Conservation (phyloP, 2,329 filamentous ascomycete species). For the Dothistroma septosporum region DNA sequence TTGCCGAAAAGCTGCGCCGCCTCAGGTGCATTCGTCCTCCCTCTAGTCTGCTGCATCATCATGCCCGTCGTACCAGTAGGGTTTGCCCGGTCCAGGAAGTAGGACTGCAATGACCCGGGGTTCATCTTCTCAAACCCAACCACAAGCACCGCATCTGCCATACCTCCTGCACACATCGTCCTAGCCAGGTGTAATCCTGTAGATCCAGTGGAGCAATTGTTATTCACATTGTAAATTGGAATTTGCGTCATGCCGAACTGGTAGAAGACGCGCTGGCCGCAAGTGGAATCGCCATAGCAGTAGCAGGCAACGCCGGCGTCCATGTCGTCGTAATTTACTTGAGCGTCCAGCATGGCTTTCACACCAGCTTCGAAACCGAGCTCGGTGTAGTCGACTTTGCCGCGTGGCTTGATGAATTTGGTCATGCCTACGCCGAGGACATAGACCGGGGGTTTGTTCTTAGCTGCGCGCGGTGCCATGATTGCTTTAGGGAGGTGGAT, state of each 20-base stretch:
- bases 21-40: conserved; percentile 24
- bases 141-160: conserved; percentile 64
- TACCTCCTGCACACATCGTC: conserved; percentile 73
- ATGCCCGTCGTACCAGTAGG: conserved; percentile 67
- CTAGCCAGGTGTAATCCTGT: conserved; percentile 83
- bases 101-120: conserved; percentile 75
- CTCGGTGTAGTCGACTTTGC: conserved; percentile 90
- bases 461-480: conserved; percentile 26
- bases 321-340: conserved; percentile 94
- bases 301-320: conserved; percentile 93
- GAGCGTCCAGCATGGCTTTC: conserved; percentile 78
- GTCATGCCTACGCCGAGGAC: conserved; percentile 98
- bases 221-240: conserved; percentile 97
- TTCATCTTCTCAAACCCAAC: conserved; percentile 99
- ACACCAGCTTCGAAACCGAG: conserved; percentile 88
- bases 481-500: conserved; percentile 9
- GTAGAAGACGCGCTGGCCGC: conserved; percentile 94
- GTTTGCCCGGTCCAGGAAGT: conserved; percentile 80
- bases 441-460: conserved; percentile 51
- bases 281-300: conserved; percentile 93
- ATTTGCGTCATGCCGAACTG: conserved; percentile 97
- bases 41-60: conserved; percentile 60
- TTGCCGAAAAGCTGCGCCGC: conserved; percentile 83
- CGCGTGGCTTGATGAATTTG: conserved; percentile 95
- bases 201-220: conserved; percentile 95